Evolutionary conservation across 257 asterid genomes (phyloP).

Genomic region (Perilla frutescens): DNA sequence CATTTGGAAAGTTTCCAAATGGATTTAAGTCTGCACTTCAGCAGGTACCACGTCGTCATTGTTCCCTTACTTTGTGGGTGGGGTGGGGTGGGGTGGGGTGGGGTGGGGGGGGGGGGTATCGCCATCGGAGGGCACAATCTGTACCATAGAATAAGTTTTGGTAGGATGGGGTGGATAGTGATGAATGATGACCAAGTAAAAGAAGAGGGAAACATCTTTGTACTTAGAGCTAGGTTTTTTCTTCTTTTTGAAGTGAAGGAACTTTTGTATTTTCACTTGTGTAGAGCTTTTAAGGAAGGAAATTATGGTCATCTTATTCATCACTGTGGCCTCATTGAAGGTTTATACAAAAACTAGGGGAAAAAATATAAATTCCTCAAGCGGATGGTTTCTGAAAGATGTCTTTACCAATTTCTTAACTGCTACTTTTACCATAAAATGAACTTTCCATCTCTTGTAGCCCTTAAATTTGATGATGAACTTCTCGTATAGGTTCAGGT

Average conservation of each 20-base stretch:
- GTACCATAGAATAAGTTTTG: constrained; percentile 51
- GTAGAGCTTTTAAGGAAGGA: constrained; percentile 31
- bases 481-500: no score
- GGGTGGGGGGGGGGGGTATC: background rate
- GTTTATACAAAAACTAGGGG: background rate
- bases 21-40: background rate
- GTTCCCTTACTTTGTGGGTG: constrained; percentile 10
- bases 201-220: constrained; percentile 40
- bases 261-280: constrained; percentile 39
- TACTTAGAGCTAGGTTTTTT: constrained; percentile 43
- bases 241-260: constrained; percentile 15
- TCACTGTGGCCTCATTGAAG: background rate
- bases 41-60: background rate
- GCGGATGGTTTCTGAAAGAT: no score
- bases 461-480: no score
- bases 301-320: constrained; percentile 2
- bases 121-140: constrained; percentile 30
- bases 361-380: background rate
- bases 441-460: no score
- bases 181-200: constrained; percentile 28
- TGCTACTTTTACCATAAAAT: no score
- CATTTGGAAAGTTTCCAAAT: background rate
- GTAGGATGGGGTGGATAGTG: constrained; percentile 27
- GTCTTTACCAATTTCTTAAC: no score
- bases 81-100: background rate